Evolutionary conservation across 2,329 filamentous ascomycete species (phyloP).

Genomic region (Fusarium illudens): DNA sequence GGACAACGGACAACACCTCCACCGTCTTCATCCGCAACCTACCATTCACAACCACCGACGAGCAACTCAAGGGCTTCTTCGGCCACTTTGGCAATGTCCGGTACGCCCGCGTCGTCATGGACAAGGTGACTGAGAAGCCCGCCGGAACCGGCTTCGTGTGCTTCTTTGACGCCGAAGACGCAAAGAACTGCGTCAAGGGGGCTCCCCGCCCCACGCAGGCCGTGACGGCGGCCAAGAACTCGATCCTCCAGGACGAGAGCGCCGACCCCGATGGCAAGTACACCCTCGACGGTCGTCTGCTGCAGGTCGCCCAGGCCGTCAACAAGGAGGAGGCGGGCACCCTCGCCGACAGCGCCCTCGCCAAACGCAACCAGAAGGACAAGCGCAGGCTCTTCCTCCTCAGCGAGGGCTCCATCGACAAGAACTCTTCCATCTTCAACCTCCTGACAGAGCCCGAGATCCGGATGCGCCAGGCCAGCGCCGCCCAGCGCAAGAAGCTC

Average conservation of each 20-base stretch:
- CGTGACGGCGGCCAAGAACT: conserved; percentile 69
- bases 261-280: conserved; percentile 85
- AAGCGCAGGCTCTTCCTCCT: conserved; percentile 91
- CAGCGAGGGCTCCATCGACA: conserved; percentile 82
- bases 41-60: conserved; percentile 87
- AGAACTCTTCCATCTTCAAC: conserved; percentile 79
- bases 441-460: conserved; percentile 81
- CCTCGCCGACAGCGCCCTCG: conserved; percentile 74
- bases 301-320: conserved; percentile 86
- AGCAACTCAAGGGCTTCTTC: conserved; percentile 85
- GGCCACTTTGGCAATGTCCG: conserved; percentile 85
- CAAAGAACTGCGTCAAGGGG: conserved; percentile 75
- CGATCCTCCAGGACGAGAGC: conserved; percentile 86
- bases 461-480: conserved; percentile 87
- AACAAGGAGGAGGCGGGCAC: conserved; percentile 81
- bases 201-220: conserved; percentile 70
- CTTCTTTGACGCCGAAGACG: conserved; percentile 82
- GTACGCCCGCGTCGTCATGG: conserved; percentile 91
- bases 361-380: conserved; percentile 76
- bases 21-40: conserved; percentile 95
- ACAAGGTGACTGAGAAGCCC: conserved; percentile 83
- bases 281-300: conserved; percentile 87
- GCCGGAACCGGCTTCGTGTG: conserved; percentile 95
- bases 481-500: conserved; percentile 85
- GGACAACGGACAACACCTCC: conserved; percentile 65